A percentile compares a stretch with the other conserved stretches of the same genome.
phyloP scores from a whole-genome alignment of 2,329 filamentous ascomycete species.

The Trichoderma lentiforme region DNA sequence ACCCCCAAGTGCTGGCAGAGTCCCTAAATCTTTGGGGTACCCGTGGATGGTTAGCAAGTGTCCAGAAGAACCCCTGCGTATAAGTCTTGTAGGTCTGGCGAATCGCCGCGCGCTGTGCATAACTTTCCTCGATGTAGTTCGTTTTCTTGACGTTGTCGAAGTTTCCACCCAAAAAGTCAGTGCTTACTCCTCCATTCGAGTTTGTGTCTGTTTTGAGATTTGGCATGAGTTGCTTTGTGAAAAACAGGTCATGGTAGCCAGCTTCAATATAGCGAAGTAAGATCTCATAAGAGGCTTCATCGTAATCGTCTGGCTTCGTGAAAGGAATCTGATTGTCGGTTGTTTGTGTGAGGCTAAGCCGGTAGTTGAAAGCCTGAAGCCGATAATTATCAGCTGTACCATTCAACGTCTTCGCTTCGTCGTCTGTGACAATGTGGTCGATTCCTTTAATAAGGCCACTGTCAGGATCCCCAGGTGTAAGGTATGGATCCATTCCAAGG shows the following conservation, averaged over 20 bases:
- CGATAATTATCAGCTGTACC: slow-evolving; percentile 14
- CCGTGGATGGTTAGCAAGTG: slow-evolving; percentile 21
- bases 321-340: slow-evolving; percentile 16
- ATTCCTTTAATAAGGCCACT: slow-evolving; percentile 23
- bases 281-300: slow-evolving; percentile 14
- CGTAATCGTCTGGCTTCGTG: slow-evolving; percentile 10
- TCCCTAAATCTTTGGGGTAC: slow-evolving; percentile 12
- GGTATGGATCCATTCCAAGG: slow-evolving; percentile 23
- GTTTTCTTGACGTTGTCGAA: slow-evolving; percentile 17
- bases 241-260: slow-evolving; percentile 7
- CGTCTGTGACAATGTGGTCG: slow-evolving; percentile 15
- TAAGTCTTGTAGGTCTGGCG: slow-evolving; percentile 20
- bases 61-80: slow-evolving; percentile 22
- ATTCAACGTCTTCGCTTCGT: background rate
- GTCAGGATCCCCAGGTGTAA: slow-evolving; percentile 15
- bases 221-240: slow-evolving; percentile 17
- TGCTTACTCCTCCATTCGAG: slow-evolving; percentile 22
- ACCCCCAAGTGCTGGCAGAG: slow-evolving; percentile 21
- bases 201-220: slow-evolving; percentile 20
- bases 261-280: slow-evolving; percentile 18
- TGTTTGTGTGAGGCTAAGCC: slow-evolving; percentile 11
- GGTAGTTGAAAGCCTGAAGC: slow-evolving; percentile 20
- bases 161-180: slow-evolving; percentile 25
- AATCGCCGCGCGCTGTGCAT: slow-evolving; percentile 18
- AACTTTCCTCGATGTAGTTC: slow-evolving; percentile 15